Evolutionary conservation across 2,329 filamentous ascomycete genomes (phyloP), one percentile per base, ranked within the genome.

Genomic region (Amauroascus verrucosus): DNA sequence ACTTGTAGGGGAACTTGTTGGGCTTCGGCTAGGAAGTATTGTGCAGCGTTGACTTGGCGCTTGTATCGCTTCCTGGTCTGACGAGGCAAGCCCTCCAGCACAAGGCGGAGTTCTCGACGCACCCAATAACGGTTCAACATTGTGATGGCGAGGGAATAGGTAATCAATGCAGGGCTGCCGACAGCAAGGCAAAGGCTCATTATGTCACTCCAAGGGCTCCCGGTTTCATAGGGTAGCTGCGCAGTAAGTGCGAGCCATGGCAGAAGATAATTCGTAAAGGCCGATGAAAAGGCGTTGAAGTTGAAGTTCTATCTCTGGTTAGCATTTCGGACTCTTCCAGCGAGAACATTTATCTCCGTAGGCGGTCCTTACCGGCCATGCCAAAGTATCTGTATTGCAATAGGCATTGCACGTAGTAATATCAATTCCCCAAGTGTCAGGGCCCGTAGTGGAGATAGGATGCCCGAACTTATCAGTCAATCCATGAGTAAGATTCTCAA

Each of bases 201-300:
- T 24, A 50, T 50, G 33, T 50, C 48, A 9, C 48, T 50, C 48
- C 48, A 50, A 2, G 48, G 48, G 37, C 37, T 50, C 14, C 48
- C 48, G 22, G 48, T 50, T 41, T 50, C 48, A 35, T 50, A 50
- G 13, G 48, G 48, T 2, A 50, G 37, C 14, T 50, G 48, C 2
- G 48, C 48, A 30, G 48, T 50, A 16, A 50, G 48, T 5, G 48
- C 48, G n/a, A 50, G 48, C 48, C 48, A 50, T 41, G 48, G 48
- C 13, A 50, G 35, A 38, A 50, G 33, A 32, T 50, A 50, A 22
- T 41, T 50, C 8, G 48, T 50, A 13, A 50, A 50, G 2, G 35
- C 13, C 1, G 48, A 26, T 20, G 48, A 40, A 30, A 50, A 50
- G 22, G 48, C 35, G n/a, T 41, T 50, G 35, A 50, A 50, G 26